Base-by-base conservation (phyloP, 352 stramenopile species). In the Pilasporangium apinafurcum region DNA sequence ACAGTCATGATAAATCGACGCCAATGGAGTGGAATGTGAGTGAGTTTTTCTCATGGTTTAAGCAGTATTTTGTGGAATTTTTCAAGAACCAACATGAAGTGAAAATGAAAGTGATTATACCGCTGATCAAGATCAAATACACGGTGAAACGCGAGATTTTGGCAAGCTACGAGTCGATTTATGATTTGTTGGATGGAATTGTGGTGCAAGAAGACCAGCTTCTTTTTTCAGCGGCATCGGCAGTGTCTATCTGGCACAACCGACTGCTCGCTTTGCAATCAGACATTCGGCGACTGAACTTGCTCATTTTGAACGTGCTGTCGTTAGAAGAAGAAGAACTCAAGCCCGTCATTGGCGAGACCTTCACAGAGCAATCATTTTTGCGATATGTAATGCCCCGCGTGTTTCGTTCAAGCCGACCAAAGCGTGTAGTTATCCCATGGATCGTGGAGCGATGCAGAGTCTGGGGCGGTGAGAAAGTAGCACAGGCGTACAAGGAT, bases 31-130 rank as follows among this genome's bases (percentile, higher is more conserved):
- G 58, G 60, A 83, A 83, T 40, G 66, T 81, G 18, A 44, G 42
- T 21, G 80, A 84, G 56, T 90, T 90, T 50, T 90, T 92, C 44
- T 42, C 38, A 20, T 92, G 77, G 75, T 92, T 92, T 51, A 84
- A 81, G 48, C 65, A 65, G 16, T 62, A 90, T 29, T 92, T 92
- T 53, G 65, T 87, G 34, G 76, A 87, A 44, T 90, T 89, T 50
- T 47, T 92, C 13, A 71, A 62, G 31, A 72, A 70, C 34, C 80
- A 92, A 53, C 66, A 85, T 37, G 58, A 86, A 17, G 56, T 84
- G 18, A 92, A 92, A 45, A 65, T 52, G 10, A 68, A 62, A 16
- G 73, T 89, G 16, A 49, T 90, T 8, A 44, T 84, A 2, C 80
- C 80, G 12, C 51, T 88, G 12, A 40, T 92, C n/a, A 54, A 68